Conservation (phyloP, 2,329 filamentous ascomycete species). For the Zymoseptoria brevis region DNA sequence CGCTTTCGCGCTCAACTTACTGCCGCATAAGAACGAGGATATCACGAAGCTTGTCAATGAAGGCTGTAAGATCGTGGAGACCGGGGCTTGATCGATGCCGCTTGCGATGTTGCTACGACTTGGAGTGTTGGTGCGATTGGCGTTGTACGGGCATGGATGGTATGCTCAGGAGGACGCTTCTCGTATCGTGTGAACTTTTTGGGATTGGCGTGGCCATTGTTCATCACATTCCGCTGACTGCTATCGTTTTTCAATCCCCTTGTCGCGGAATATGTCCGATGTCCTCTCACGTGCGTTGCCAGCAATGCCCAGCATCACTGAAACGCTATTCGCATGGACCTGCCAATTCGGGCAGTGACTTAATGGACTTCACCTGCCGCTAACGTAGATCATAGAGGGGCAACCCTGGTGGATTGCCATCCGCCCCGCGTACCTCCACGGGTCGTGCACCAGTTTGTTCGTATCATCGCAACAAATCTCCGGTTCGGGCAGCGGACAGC, state of each 20-base stretch:
- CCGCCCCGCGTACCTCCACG: neutral
- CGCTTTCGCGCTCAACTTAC: slow-evolving; percentile 76
- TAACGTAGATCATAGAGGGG: neutral
- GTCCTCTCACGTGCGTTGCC: neutral
- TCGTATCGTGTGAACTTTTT: neutral
- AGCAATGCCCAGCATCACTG: neutral
- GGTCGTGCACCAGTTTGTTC: neutral
- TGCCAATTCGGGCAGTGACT: neutral
- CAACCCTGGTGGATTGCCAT: neutral
- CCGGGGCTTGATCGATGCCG: slow-evolving; percentile 20
- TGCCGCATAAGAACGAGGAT: slow-evolving; percentile 91
- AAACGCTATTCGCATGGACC: neutral
- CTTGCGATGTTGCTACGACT: neutral
- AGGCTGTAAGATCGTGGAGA: slow-evolving; percentile 55
- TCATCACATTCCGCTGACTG: neutral
- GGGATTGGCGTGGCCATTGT: neutral
- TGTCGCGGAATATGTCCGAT: neutral
- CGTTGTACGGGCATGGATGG: neutral
- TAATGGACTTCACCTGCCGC: neutral
- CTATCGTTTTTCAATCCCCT: neutral
- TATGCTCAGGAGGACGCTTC: neutral
- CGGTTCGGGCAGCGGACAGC: neutral
- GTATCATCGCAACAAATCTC: neutral
- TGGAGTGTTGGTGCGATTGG: neutral
- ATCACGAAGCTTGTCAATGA: slow-evolving; percentile 68